Conservation (phyloP, 345 rosid species). For the Eucalyptus curtisii region DNA sequence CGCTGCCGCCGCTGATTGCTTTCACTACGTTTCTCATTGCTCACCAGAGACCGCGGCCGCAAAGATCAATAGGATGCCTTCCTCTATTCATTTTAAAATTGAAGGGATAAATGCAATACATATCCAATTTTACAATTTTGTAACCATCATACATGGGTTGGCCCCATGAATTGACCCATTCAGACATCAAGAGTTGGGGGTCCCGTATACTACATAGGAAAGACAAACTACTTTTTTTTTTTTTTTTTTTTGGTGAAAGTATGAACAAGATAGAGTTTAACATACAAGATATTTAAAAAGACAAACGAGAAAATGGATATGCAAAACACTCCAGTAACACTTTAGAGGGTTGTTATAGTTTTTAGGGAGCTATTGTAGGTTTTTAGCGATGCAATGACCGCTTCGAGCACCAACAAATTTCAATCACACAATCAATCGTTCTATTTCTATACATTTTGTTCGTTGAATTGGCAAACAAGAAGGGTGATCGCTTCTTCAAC, state of each 20-base stretch:
- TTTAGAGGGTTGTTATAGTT: not conserved
- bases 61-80: not conserved
- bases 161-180: not conserved
- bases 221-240: not conserved
- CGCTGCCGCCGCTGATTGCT: not conserved
- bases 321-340: not conserved
- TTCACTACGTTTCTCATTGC: not conserved
- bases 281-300: not conserved
- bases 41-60: not conserved
- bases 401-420: not conserved
- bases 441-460: not conserved
- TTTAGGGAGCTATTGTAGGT: not conserved
- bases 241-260: not conserved
- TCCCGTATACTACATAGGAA: not conserved
- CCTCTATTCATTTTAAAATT: not conserved
- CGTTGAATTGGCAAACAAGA: not conserved
- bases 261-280: not conserved
- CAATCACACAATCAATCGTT: not conserved
- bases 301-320: not conserved
- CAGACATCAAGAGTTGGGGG: not conserved
- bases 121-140: not conserved
- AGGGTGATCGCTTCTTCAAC: fast-evolving
- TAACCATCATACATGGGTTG: not conserved
- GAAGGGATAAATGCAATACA: not conserved
- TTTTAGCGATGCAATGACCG: not conserved